Conservation (phyloP, 495 filamentous ascomycete species). For the Aspergillus leporis region DNA sequence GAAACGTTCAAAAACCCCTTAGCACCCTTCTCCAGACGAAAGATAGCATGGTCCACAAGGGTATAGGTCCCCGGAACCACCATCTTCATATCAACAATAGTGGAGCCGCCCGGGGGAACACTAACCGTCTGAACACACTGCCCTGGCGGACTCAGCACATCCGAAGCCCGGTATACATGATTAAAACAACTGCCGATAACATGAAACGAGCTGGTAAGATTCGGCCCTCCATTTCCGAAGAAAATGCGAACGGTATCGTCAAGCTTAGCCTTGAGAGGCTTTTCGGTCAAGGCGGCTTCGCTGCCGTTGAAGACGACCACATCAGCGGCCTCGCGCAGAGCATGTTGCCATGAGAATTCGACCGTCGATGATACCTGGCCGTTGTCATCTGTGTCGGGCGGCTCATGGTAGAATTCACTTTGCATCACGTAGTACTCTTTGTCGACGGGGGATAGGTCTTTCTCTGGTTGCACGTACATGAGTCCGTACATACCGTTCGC, state of each 20-base stretch:
- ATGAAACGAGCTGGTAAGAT: conserved; percentile 25
- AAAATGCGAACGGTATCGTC: conserved; percentile 20
- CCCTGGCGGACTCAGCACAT: conserved; percentile 21
- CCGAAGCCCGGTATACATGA: conserved; percentile 17
- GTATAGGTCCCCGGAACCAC: conserved; percentile 23
- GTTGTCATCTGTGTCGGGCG: conserved; percentile 19
- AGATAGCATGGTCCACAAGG: conserved; percentile 24
- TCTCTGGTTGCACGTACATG: conserved; percentile 18
- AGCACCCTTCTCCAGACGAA: conserved; percentile 22
- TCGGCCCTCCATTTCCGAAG: conserved; percentile 22
- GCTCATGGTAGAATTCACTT: conserved; percentile 29
- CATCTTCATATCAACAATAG: conserved; percentile 25
- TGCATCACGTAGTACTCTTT: conserved; percentile 29
- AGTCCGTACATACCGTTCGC: conserved; percentile 28
- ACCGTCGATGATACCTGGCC: conserved; percentile 11
- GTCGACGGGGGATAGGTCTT: conserved; percentile 22
- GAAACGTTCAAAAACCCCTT: conserved; percentile 22
- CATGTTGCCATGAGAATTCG: conserved; percentile 25
- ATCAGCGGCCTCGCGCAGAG: conserved; percentile 19
- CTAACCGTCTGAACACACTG: conserved; percentile 15
- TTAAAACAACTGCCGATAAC: conserved; percentile 24
- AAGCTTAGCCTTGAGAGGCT: conserved; percentile 17
- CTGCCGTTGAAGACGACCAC: conserved; percentile 23
- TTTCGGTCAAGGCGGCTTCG: conserved; percentile 16
- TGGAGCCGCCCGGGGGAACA: conserved; percentile 17